phyloP scores from a whole-genome alignment of 2,329 filamentous ascomycete species.

The Venturia nashicola region DNA sequence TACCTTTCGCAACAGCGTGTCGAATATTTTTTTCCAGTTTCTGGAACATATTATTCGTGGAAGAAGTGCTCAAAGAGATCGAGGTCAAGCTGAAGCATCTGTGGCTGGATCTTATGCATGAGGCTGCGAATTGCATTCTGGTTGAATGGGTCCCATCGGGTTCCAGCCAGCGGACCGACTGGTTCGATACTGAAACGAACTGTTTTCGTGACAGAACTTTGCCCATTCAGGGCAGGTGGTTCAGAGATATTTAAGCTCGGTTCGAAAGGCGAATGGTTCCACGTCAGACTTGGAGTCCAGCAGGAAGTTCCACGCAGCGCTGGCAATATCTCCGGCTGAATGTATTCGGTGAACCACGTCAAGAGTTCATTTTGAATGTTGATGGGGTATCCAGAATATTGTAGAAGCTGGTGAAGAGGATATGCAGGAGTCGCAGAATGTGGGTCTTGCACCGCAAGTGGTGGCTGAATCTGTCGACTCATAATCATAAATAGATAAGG shows the following conservation, averaged over 20 bases:
- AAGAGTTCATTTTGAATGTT: background rate
- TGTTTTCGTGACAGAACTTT: background rate
- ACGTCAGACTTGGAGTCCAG: background rate
- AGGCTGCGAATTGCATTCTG: background rate
- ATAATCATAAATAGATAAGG: background rate
- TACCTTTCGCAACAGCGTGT: background rate
- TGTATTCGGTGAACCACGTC: background rate
- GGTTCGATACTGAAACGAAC: slow-evolving; percentile 3
- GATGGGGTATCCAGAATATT: background rate
- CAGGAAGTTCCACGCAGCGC: background rate
- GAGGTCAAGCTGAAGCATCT: background rate
- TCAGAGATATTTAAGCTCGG: background rate
- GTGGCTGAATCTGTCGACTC: background rate
- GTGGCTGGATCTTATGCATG: background rate
- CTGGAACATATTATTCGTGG: background rate
- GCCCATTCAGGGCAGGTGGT: background rate
- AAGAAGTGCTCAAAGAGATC: background rate
- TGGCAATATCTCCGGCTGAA: background rate
- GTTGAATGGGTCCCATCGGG: background rate
- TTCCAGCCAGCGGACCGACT: background rate
- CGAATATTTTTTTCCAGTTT: background rate
- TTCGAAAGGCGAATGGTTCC: background rate
- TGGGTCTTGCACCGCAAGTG: background rate
- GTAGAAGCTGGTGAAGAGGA: background rate
- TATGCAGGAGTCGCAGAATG: background rate